A percentile compares a stretch with the other conserved stretches of the same genome.
Evolutionary conservation across 257 asterid species (phyloP).

Genomic region (Solanum pimpinellifolium): DNA sequence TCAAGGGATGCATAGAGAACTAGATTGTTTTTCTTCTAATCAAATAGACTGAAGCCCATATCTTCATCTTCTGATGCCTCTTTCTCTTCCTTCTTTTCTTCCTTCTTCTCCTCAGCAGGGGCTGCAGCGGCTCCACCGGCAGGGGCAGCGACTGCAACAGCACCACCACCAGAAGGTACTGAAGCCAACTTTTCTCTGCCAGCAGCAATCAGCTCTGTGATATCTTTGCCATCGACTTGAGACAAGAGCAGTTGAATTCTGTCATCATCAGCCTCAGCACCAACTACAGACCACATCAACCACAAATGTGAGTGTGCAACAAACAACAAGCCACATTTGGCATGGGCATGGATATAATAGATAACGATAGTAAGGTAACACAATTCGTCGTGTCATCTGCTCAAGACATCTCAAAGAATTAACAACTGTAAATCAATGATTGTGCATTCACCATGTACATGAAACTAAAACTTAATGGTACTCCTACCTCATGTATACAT

Average conservation of each 20-base stretch:
- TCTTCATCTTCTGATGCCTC: neutral
- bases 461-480: neutral
- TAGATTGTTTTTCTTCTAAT: neutral
- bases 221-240: conserved; percentile 30
- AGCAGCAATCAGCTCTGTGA: conserved; percentile 16
- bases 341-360: neutral
- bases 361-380: neutral
- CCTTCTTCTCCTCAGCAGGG: neutral
- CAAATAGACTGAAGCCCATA: neutral
- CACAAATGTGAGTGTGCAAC: neutral
- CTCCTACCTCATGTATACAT: neutral
- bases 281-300: neutral
- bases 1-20: neutral
- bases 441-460: neutral
- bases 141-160: neutral
- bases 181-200: conserved; percentile 6
- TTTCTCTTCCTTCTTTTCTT: neutral
- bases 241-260: conserved; percentile 22
- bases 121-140: neutral
- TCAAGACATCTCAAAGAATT: neutral
- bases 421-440: neutral
- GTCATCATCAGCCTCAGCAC: conserved; percentile 29
- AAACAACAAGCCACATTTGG: neutral
- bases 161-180: conserved; percentile 3
- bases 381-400: neutral